Base-by-base conservation (phyloP, 2,329 filamentous ascomycete species). In the Colletotrichum ledebouriae region DNA sequence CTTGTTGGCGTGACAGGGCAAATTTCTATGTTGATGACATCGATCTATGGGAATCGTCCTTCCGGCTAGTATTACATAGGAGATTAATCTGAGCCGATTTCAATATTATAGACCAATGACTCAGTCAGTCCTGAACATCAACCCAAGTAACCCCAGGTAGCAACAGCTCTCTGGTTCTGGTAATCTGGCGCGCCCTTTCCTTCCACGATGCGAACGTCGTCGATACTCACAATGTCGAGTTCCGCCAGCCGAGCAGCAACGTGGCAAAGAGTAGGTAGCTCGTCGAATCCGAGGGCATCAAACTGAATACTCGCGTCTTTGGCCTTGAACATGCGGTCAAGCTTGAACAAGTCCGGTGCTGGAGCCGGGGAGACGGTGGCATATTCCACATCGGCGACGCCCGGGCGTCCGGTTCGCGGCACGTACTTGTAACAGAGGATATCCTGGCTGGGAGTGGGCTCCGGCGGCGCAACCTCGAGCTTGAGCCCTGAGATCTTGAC, bases 241-340 rank as follows among this genome's bases (percentile, higher is more conserved):
- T 87, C 84, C 1, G 82, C 82, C 61, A 90, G 74, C 13, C 82
- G 78, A 11, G 78, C 75, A 6, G 86, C 78, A 7, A 90, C 78
- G 73, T 90, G 85, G 72, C 90, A 87, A 58, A 90, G 77, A 2
- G 88, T 90, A 0, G 89, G 89, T 59, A 90, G 73, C 3, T 76
- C 77, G 49, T 86, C 78, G 86, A 83, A 86, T 71, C 86, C 83
- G 17, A 84, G 71, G 0, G 77, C 77, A 52, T 86, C 80, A 59
- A 89, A 83, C 42, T 78, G 75, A 59, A 90, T 75, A n/a, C 44
- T 44, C 10, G 59, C 59, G 20, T 44, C 47, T 1, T 85, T 84
- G 13, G 80, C 80, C 1, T 72, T 75, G 0, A 84, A 77, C n/a
- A 25, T 55, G 55, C 77, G 76, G 47, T 76, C 75, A 29, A 80